Evolutionary conservation across 2,329 filamentous ascomycete species (phyloP), one percentile per base, ranked within the genome.

Genomic region (Fusarium coicis): DNA sequence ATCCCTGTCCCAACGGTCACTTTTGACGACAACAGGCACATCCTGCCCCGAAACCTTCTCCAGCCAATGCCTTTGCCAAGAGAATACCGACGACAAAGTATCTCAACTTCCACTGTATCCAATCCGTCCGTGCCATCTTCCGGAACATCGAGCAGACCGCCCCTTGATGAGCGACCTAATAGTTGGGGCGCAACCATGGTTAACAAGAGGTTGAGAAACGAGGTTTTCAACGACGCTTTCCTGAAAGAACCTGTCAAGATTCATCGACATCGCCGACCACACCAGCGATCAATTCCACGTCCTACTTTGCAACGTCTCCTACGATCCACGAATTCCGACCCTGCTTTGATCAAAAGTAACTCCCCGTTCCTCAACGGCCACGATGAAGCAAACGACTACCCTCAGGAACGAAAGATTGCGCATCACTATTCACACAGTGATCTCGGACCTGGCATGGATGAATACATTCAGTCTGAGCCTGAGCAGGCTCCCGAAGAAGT

Each of bases 151-250:
- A 57, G 10, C 30, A 70, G 84, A 61, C 75, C 86, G 73, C 67
- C 81, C 50, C 83, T 91, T 66, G 87, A 89, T 30, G 86, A 90
- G 47, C 85, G 88, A 26, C 87, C 89, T 12, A 89, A 89, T 73
- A 91, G 90, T 77, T 98, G 96, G 95, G 95, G 96, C 12, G 94
- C 95, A 21, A 98, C 95, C 0, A 95, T 93, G 28, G 93, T 98
- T 66, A 98, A 98, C 80, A 93, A 93, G 76, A 91, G 92, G 66
- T 83, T 98, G 43, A 92, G 95, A 67, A 96, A 97, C 79, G 94
- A 97, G 80, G 95, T 98, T 2, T 92, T 98, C 78, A 93, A 95
- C 43, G 95, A 98, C 79, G 96, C 96, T 0, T 98, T 98, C 78
- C 86, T 94, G 47, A 94, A 95, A 66, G 93, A 95, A 59, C 91